phyloP scores from a whole-genome alignment of 768 basidiomycete genomes.

The Thelephora ganbajun region DNA sequence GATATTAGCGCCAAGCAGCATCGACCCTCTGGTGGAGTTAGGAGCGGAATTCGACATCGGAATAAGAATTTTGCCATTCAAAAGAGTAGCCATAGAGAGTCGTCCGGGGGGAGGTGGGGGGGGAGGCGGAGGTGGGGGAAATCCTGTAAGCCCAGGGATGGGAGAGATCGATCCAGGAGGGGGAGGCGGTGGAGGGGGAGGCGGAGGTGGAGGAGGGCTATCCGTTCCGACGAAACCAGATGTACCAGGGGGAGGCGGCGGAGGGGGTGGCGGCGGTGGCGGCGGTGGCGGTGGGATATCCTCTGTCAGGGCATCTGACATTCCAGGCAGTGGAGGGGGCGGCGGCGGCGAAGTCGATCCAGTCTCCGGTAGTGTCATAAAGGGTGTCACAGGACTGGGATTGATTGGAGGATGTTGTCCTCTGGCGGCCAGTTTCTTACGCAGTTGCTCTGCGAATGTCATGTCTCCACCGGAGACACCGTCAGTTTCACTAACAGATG shows the following conservation, averaged over 20 bases:
- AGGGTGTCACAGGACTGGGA: constrained; percentile 22
- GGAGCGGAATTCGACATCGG: constrained; percentile 25
- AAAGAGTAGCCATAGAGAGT: neutral
- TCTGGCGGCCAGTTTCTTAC: constrained; percentile 38
- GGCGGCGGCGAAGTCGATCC: constrained; percentile 10
- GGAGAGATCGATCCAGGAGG: constrained; percentile 17
- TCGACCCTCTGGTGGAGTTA: constrained; percentile 43
- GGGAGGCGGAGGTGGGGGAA: constrained; percentile 21
- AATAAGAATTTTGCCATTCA: constrained; percentile 12
- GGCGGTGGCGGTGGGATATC: constrained; percentile 23
- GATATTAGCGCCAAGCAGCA: constrained; percentile 43
- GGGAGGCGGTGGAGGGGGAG: constrained; percentile 23
- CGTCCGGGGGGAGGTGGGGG: constrained; percentile 22
- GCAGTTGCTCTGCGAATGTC: constrained; percentile 49
- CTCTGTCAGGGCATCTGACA: constrained; percentile 10
- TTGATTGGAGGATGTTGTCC: constrained; percentile 28
- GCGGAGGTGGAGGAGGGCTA: constrained; percentile 18
- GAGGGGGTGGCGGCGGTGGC: constrained; percentile 20
- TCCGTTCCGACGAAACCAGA: constrained; percentile 6
- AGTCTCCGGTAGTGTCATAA: constrained; percentile 22
- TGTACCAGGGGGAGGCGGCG: constrained; percentile 12
- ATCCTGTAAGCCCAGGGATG: constrained; percentile 12
- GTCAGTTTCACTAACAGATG: constrained; percentile 38
- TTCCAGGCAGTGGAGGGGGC: constrained; percentile 16
- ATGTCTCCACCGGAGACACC: constrained; percentile 24